Percentiles rank a stretch among this genome's conserved stretches.
Evolutionary conservation across 2,329 filamentous ascomycete genomes (phyloP).

Genomic region (Diplodia mutila): DNA sequence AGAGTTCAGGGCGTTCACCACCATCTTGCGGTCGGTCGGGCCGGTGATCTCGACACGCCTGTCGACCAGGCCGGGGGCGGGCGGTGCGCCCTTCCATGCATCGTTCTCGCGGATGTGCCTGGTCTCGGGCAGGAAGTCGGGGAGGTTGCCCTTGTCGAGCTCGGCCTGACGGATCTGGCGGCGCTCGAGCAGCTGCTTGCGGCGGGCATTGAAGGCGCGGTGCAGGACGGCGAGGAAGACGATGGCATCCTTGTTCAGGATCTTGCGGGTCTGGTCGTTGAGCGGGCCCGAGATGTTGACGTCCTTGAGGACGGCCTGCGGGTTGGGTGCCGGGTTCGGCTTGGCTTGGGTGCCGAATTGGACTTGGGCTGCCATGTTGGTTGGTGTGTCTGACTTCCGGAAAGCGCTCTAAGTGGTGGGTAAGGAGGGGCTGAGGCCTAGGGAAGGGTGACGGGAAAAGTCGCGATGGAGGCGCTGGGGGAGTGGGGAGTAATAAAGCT

Average conservation of each 20-base stretch:
- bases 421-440: not conserved
- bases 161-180: constrained; percentile 86
- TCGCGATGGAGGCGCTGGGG: constrained; percentile 7
- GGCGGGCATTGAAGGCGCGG: constrained; percentile 87
- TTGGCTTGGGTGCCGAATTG: constrained; percentile 40
- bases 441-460: constrained; percentile 7
- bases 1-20: constrained; percentile 94
- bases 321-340: constrained; percentile 61
- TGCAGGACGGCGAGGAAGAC: constrained; percentile 94
- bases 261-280: constrained; percentile 80
- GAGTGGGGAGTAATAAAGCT: constrained; percentile 18
- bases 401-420: constrained; percentile 5
- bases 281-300: constrained; percentile 83
- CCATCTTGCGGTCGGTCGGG: constrained; percentile 98
- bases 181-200: constrained; percentile 86
- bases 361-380: constrained; percentile 19
- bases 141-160: constrained; percentile 84
- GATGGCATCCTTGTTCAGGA: constrained; percentile 86
- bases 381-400: constrained; percentile 8
- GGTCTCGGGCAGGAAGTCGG: constrained; percentile 95
- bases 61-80: constrained; percentile 90
- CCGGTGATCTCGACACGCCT: constrained; percentile 96
- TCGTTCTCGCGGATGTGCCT: constrained; percentile 92
- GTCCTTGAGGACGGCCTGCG: constrained; percentile 79
- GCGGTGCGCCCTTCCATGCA: constrained; percentile 89